Evolutionary conservation across 257 asterid genomes (phyloP), one percentile per base, ranked within the genome.

Genomic region (Coffea canephora): DNA sequence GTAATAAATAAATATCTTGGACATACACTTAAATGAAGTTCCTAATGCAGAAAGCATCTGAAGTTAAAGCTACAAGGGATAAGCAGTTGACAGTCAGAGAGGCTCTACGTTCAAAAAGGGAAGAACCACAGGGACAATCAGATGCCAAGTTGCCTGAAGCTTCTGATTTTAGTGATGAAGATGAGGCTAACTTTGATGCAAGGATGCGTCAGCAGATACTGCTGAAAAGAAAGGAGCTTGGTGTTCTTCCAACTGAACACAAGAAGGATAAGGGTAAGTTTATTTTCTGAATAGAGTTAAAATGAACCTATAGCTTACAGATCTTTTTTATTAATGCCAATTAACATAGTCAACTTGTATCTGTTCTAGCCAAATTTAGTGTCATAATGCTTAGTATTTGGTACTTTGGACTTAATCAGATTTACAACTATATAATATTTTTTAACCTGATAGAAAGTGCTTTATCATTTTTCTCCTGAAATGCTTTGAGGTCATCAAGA

Each of bases 181-280:
- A 92, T 71, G 99, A 94, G 54, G 87, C 89, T 59, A 84, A 71
- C 84, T 96, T 96, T 78, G 99, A 93, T 87, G 94, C 90, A 61
- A 90, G 94, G 69, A 96, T 96, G 99, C 99, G 97, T 83, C 93
- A 89, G 88, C 96, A 91, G 88, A 90, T 94, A 84, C 85, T 96
- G 43, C 87, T 31, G 86, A 94, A 89, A 86, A 88, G 93, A 81
- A 90, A 87, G 80, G 98, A 92, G 77, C 91, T 90, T 52, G 98
- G 91, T 54, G 92, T 85, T 80, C 18, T 83, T 57, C 90, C 91
- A 45, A 77, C 85, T 78, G 90, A 88, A 84, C 90, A 85, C 79
- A 90, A 87, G 83, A 77, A 78, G 75, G 87, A 64, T 36, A 77
- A 80, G 49, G 96, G 98, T 91, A 87, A 88, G 91, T 82, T 71